These are phyloP conservation scores for Melastoma malabathricum DNA, from an alignment of 345 rosid genomes.

Conservation along the genomic window DNA sequence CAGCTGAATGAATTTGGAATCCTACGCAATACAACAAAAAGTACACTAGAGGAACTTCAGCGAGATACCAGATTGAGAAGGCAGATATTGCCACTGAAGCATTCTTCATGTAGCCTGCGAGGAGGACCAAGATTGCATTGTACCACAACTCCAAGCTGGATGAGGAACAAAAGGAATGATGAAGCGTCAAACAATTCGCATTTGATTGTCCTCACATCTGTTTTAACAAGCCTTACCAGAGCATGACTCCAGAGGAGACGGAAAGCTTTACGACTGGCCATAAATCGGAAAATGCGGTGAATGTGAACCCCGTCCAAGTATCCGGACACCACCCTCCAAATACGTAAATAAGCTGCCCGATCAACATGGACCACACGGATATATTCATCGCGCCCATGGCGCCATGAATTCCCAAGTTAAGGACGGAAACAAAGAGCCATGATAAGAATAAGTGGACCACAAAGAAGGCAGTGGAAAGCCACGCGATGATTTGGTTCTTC, in stretches of 20 bases:
- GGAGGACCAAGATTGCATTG: constrained; percentile 42
- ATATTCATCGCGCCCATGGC: constrained; percentile 35
- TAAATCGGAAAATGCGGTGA: constrained; percentile 33
- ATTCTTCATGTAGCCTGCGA: constrained; percentile 61
- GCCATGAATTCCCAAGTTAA: constrained; percentile 36
- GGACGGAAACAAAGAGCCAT: constrained; percentile 25
- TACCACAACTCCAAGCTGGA: constrained; percentile 80
- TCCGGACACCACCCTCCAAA: constrained; percentile 52
- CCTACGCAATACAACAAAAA: too few relatives aligned
- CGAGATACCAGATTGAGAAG: constrained; percentile 6
- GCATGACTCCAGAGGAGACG: constrained; percentile 48
- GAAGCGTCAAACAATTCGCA: too few relatives aligned
- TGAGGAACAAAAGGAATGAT: background rate
- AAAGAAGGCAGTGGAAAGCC: constrained; percentile 1
- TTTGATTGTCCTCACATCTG: background rate
- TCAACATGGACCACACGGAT: constrained; percentile 22
- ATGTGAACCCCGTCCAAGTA: constrained; percentile 46
- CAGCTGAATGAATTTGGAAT: background rate
- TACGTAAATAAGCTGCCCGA: constrained; percentile 35
- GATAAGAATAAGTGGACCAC: constrained; percentile 27
- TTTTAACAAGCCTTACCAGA: constrained; percentile 19
- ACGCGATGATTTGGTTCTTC: constrained; percentile 14
- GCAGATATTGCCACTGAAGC: constrained; percentile 27
- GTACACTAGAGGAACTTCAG: too few relatives aligned
- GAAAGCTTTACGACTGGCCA: constrained; percentile 40